Conservation (phyloP, 805 yeast genomes). For the Monosporozyma siamensis region DNA sequence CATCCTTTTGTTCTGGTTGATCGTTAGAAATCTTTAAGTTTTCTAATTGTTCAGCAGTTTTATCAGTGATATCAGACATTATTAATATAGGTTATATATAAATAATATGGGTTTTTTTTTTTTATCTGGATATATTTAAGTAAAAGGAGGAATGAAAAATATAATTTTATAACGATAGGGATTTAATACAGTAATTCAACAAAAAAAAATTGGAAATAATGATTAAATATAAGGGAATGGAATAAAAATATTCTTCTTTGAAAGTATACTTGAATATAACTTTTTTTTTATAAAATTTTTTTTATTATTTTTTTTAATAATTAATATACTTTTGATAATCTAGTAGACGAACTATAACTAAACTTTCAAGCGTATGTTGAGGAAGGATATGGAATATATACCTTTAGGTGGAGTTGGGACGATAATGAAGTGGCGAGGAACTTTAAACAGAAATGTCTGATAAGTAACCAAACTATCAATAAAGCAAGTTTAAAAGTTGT, state of each 20-base stretch:
- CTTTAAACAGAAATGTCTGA: too few relatives aligned
- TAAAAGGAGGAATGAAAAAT: neutral
- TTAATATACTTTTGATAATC: neutral
- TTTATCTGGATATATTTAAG: neutral
- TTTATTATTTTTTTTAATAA: neutral
- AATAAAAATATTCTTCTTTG: neutral
- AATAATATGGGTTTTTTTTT: conserved; percentile 16
- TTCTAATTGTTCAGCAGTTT: conserved; percentile 31
- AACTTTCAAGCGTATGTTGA: neutral
- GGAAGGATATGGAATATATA: neutral
- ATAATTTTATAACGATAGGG: neutral
- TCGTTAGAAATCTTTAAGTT: conserved; percentile 28
- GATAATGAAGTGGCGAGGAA: neutral
- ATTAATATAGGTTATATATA: conserved; percentile 6
- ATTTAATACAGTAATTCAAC: neutral
- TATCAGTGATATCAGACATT: conserved; percentile 33
- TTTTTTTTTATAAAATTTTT: conserved; percentile 1
- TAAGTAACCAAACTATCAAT: neutral
- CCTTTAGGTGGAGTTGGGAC: neutral
- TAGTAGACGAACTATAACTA: conserved; percentile 1
- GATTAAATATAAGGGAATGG: neutral
- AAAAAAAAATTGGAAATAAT: neutral
- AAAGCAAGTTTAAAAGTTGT: neutral
- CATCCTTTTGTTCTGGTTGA: conserved; percentile 25
- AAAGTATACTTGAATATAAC: conserved; percentile 1